Evolutionary conservation across 257 asterid genomes (phyloP).

Genomic region (Craterostigma plantagineum): DNA sequence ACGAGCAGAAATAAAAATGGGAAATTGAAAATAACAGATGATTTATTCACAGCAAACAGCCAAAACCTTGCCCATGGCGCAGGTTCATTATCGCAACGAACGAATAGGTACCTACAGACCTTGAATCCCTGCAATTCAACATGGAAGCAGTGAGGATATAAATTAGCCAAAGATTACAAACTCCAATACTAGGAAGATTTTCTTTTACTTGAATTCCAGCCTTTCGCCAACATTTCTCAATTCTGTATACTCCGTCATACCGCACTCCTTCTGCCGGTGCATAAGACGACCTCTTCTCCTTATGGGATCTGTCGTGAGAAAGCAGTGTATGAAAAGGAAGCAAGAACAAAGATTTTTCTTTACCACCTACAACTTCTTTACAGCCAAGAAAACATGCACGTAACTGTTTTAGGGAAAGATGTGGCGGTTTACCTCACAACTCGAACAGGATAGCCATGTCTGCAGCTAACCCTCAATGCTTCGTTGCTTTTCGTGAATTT

Average conservation of each 20-base stretch:
- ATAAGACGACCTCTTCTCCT: constrained; percentile 67
- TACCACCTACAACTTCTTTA: background rate
- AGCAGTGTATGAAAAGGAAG: background rate
- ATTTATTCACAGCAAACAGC: background rate
- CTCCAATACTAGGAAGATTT: background rate
- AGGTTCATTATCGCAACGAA: constrained; percentile 84
- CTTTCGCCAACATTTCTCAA: constrained; percentile 70
- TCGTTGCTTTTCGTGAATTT: constrained; percentile 32
- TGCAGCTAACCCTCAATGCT: constrained; percentile 67
- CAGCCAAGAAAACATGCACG: background rate
- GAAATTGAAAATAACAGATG: constrained; percentile 3
- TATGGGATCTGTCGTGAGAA: constrained; percentile 36
- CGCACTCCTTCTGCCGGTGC: constrained; percentile 61
- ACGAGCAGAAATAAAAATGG: background rate
- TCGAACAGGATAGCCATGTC: constrained; percentile 77
- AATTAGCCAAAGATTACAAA: constrained; percentile 4
- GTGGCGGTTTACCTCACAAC: constrained; percentile 39
- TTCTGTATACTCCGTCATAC: constrained; percentile 69
- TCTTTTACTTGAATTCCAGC: constrained; percentile 45
- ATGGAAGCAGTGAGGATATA: background rate
- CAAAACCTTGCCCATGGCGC: constrained; percentile 85
- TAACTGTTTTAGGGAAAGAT: constrained; percentile 1
- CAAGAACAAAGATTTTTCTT: constrained; percentile 1
- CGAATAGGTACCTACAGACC: constrained; percentile 67
- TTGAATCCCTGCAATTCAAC: constrained; percentile 39